Evolutionary conservation across 441 rosid species (phyloP), one percentile per base, ranked within the genome.

Genomic region (Daphne laureola): DNA sequence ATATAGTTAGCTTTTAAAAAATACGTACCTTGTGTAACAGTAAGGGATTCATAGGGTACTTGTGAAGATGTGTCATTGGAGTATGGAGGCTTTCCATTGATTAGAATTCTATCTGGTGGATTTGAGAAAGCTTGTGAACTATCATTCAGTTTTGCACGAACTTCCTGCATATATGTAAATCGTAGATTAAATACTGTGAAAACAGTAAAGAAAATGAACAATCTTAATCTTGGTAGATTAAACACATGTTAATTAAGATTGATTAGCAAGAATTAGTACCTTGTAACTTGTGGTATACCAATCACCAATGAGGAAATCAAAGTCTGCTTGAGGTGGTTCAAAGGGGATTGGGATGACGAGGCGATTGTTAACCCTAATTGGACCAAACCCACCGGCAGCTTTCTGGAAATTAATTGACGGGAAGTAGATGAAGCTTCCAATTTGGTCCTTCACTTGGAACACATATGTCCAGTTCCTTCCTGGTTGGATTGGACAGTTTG

Each of bases 361-460:
- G 1, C 83, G 75, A 53, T 74, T 78, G 59, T 84, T 76, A 45
- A 82, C 58, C 46, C 86, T 62, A 52, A 90, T 74, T 0, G 89
- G 62, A 26, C 95, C 90, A 17, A 66, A 84, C 9, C 97, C 95
- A 15, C 97, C 93, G 0, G 75, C 93, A 3, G 95, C 87, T 59
- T 79, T 90, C 16, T 80, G 90, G 61, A 82, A 78, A 44, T 71
- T 67, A 54, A 82, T 73, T 11, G 88, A 57, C 1, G 95, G 90
- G 52, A 82, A 86, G 65, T 86, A 86, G 64, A 75, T 77, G 56
- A 84, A 79, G 48, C 79, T 79, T 7, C 93, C 97, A 61, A 90
- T 86, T 59, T 90, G 93, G 44, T 86, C 97, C 70, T 86, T 86
- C 8, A 69, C 50, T 44, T 82, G 87, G 59, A 86, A 86, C 58